phyloP scores from a whole-genome alignment of 2,329 filamentous ascomycete genomes.

The Neonectria sp. region DNA sequence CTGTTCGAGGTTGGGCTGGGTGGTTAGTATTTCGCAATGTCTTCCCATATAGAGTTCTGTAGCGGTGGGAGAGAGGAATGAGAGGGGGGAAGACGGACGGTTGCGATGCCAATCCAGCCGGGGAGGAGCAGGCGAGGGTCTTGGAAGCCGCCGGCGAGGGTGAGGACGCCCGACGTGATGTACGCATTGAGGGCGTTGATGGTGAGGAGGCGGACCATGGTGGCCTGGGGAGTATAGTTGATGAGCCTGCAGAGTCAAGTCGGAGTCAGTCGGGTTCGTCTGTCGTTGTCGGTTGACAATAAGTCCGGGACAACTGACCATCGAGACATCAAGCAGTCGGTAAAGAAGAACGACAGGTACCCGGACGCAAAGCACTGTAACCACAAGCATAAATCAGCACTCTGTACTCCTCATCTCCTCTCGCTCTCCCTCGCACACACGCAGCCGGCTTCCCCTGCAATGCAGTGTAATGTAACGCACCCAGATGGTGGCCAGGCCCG shows the following conservation, averaged over 20 bases:
- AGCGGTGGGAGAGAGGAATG: conserved; percentile 15
- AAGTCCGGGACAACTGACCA: conserved; percentile 67
- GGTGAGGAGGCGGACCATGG: conserved; percentile 83
- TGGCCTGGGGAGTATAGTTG: conserved; percentile 86
- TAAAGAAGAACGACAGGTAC: conserved; percentile 87
- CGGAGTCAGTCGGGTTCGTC: background rate
- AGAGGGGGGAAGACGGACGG: conserved; percentile 61
- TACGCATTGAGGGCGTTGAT: conserved; percentile 83
- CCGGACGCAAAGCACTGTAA: conserved; percentile 80
- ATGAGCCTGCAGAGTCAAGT: conserved; percentile 73
- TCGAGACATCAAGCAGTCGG: conserved; percentile 87
- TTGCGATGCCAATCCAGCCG: conserved; percentile 84
- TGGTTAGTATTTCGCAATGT: conserved; percentile 18
- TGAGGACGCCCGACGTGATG: conserved; percentile 80
- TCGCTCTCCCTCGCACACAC: background rate
- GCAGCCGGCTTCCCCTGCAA: background rate
- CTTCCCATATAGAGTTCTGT: conserved; percentile 4
- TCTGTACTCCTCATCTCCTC: conserved; percentile 17
- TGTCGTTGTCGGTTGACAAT: background rate
- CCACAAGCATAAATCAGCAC: conserved; percentile 19
- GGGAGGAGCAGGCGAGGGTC: conserved; percentile 81
- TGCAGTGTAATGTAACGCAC: conserved; percentile 60
- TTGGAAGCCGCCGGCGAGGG: conserved; percentile 77
- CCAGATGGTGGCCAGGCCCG: conserved; percentile 81
- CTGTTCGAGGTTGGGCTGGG: conserved; percentile 54